Evolutionary conservation across 192 early-diverging fungal species (phyloP).

Genomic region (Dissophora globulifera): DNA sequence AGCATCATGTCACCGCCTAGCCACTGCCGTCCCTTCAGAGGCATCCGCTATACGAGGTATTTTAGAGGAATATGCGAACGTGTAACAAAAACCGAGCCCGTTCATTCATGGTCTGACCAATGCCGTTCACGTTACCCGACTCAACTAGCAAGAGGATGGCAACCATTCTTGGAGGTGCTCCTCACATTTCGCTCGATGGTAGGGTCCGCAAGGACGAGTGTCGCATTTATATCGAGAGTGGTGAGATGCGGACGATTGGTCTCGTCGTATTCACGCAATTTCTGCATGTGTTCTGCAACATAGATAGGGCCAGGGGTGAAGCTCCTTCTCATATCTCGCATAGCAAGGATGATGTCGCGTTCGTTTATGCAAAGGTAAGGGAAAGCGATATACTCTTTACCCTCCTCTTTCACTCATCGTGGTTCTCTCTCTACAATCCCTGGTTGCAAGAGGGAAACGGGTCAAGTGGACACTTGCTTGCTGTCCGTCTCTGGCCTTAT

Average conservation of each 20-base stretch:
- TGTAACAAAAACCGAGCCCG: not conserved
- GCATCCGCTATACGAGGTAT: constrained; percentile 7
- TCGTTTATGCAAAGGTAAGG: constrained; percentile 38
- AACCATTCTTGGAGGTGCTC: constrained; percentile 3
- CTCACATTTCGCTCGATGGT: not conserved
- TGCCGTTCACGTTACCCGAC: not conserved
- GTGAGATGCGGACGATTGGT: constrained; percentile 11
- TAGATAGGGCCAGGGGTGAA: too few relatives aligned
- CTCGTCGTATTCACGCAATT: too few relatives aligned
- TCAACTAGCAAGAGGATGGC: not conserved
- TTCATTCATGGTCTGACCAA: not conserved
- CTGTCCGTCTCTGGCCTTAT: too few relatives aligned
- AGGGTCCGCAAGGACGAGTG: too few relatives aligned
- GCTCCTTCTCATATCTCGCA: constrained; percentile 10
- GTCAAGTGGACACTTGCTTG: too few relatives aligned
- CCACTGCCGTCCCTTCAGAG: constrained; percentile 33
- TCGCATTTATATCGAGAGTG: too few relatives aligned
- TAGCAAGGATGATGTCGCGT: constrained; percentile 18
- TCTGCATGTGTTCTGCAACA: too few relatives aligned
- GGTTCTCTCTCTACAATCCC: too few relatives aligned
- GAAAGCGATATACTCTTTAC: too few relatives aligned
- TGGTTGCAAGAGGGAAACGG: too few relatives aligned
- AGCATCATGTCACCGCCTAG: constrained; percentile 43
- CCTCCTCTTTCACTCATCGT: too few relatives aligned
- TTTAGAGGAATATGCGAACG: not conserved